These are phyloP conservation scores for Tylopilus rubrobrunneus DNA, from an alignment of 768 basidiomycete genomes.

Conservation along the genomic window DNA sequence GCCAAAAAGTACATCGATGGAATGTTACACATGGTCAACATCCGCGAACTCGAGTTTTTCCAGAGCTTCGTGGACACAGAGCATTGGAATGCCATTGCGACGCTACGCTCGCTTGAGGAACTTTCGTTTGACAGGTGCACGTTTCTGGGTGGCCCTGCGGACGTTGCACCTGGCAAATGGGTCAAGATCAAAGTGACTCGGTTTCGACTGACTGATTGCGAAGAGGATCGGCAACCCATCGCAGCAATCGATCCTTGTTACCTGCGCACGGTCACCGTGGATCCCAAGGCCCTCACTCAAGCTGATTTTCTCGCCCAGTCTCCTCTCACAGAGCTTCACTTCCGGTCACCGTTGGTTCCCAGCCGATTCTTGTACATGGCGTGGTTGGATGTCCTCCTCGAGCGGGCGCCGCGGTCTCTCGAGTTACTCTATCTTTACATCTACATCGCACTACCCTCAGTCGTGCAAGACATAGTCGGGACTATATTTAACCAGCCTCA, in stretches of 20 bases:
- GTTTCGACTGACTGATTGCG: neutral
- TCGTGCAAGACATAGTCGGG: neutral
- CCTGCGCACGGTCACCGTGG: neutral
- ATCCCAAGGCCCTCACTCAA: neutral
- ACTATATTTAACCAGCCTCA: neutral
- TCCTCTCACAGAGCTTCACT: conserved; percentile 1
- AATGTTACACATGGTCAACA: conserved; percentile 16
- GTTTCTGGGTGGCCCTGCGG: neutral
- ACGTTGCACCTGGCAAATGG: neutral
- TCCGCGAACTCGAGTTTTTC: conserved; percentile 12
- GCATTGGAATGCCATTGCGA: conserved; percentile 15
- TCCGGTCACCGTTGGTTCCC: neutral
- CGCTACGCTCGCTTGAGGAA: conserved; percentile 12
- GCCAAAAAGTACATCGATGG: neutral
- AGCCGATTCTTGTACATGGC: no score
- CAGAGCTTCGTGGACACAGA: conserved; percentile 5
- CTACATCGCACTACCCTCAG: no score
- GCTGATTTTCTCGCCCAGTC: neutral
- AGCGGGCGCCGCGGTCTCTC: no score
- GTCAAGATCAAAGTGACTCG: conserved; percentile 6
- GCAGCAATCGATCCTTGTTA: neutral
- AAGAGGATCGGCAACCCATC: neutral
- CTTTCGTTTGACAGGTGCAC: conserved; percentile 8
- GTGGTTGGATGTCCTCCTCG: no score
- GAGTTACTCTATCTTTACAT: no score